Evolutionary conservation across 768 basidiomycete species (phyloP).

Genomic region (Leccinum rimulosum): DNA sequence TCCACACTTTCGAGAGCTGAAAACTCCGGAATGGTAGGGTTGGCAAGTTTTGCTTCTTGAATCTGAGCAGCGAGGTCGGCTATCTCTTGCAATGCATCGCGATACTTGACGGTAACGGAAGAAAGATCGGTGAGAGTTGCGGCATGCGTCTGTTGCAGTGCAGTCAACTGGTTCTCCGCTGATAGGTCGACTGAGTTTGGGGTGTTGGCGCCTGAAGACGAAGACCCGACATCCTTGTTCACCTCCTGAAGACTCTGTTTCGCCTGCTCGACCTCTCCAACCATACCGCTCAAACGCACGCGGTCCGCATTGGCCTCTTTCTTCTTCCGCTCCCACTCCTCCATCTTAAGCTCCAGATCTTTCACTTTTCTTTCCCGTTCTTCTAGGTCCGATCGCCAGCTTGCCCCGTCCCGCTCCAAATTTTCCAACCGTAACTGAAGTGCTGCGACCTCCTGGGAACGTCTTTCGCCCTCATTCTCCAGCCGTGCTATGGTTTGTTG

Average conservation of each 20-base stretch:
- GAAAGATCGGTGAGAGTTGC: conserved; percentile 80
- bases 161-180: conserved; percentile 60
- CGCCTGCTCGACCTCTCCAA: conserved; percentile 68
- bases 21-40: conserved; percentile 42
- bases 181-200: conserved; percentile 36
- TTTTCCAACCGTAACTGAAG: conserved; percentile 71
- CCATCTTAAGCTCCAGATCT: conserved; percentile 75
- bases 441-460: conserved; percentile 65
- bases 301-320: conserved; percentile 66
- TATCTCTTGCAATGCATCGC: conserved; percentile 86
- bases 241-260: conserved; percentile 59
- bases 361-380: conserved; percentile 73
- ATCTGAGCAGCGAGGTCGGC: conserved; percentile 92
- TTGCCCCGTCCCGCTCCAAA: conserved; percentile 71
- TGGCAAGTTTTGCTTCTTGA: conserved; percentile 76
- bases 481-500: conserved; percentile 71
- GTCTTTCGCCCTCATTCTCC: conserved; percentile 73
- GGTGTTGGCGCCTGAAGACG: conserved; percentile 29
- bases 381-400: conserved; percentile 84
- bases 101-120: conserved; percentile 76
- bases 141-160: conserved; percentile 79
- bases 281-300: conserved; percentile 62
- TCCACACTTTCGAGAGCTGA: conserved; percentile 43
- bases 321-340: conserved; percentile 73
- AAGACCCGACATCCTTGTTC: conserved; percentile 29